phyloP scores from a whole-genome alignment of 2,329 filamentous ascomycete species.

The Arthrobotrys iridis region DNA sequence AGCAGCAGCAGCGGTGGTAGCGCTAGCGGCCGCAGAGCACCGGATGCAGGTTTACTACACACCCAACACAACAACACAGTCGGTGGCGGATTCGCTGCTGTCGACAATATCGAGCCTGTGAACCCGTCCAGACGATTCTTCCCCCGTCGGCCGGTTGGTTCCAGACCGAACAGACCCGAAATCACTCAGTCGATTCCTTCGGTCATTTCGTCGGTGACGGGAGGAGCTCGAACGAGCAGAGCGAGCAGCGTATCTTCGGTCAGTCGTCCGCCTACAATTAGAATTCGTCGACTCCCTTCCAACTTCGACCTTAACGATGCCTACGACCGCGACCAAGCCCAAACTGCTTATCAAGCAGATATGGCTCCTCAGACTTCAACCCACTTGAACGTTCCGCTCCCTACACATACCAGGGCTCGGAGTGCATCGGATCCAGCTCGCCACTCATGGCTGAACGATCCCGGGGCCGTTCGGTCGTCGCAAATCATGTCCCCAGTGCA shows the following conservation, averaged over 20 bases:
- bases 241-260: constrained; percentile 31
- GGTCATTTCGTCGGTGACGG: constrained; percentile 28
- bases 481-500: constrained; percentile 52
- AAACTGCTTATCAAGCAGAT: constrained; percentile 1
- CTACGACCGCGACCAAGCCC: constrained; percentile 25
- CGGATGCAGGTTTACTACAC: neutral
- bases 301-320: constrained; percentile 40
- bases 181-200: constrained; percentile 38
- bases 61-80: neutral
- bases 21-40: neutral
- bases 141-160: constrained; percentile 37
- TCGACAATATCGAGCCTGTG: constrained; percentile 28
- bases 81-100: neutral
- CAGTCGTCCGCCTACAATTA: constrained; percentile 49
- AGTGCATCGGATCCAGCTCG: constrained; percentile 45
- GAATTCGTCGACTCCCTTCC: constrained; percentile 47
- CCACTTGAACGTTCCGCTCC: constrained; percentile 23
- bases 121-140: constrained; percentile 28
- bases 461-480: constrained; percentile 18
- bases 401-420: constrained; percentile 27
- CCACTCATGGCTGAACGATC: constrained; percentile 51
- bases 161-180: constrained; percentile 18
- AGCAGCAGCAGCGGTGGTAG: neutral
- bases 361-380: constrained; percentile 24
- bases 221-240: constrained; percentile 16